These are phyloP conservation scores for Lagerstroemia speciosa DNA, from an alignment of 345 rosid genomes.

Conservation along the genomic window DNA sequence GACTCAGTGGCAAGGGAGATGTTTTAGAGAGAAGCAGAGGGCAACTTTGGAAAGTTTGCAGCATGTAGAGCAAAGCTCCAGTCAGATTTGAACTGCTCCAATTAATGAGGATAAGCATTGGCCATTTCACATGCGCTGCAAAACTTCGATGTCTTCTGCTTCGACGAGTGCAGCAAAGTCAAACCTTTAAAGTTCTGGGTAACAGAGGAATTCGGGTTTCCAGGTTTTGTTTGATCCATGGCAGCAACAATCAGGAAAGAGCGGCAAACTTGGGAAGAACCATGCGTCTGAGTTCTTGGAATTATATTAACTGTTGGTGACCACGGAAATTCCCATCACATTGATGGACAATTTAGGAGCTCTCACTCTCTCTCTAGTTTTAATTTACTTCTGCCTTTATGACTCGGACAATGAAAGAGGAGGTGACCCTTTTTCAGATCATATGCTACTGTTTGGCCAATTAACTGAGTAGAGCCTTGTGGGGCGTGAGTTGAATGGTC, in stretches of 20 bases:
- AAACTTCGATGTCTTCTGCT: background rate
- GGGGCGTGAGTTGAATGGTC: too few relatives aligned
- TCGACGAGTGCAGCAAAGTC: background rate
- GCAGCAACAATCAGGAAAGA: too few relatives aligned
- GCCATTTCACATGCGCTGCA: too few relatives aligned
- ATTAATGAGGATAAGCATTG: background rate
- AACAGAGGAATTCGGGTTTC: background rate
- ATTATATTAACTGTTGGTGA: background rate
- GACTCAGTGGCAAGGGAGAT: background rate
- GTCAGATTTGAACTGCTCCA: too few relatives aligned
- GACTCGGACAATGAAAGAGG: too few relatives aligned
- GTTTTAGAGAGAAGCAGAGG: background rate
- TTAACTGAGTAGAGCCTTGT: too few relatives aligned
- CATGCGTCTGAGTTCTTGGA: background rate
- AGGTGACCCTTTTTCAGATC: too few relatives aligned
- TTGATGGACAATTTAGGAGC: background rate
- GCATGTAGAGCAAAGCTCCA: too few relatives aligned
- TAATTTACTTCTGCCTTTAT: background rate
- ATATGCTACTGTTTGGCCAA: too few relatives aligned
- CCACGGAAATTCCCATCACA: background rate
- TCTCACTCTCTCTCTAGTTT: background rate
- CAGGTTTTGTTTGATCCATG: too few relatives aligned
- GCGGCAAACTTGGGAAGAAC: background rate
- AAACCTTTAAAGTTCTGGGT: background rate
- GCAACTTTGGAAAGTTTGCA: background rate